Evolutionary conservation across 345 rosid species (phyloP), one percentile per base, ranked within the genome.

Genomic region (Salix viminalis): DNA sequence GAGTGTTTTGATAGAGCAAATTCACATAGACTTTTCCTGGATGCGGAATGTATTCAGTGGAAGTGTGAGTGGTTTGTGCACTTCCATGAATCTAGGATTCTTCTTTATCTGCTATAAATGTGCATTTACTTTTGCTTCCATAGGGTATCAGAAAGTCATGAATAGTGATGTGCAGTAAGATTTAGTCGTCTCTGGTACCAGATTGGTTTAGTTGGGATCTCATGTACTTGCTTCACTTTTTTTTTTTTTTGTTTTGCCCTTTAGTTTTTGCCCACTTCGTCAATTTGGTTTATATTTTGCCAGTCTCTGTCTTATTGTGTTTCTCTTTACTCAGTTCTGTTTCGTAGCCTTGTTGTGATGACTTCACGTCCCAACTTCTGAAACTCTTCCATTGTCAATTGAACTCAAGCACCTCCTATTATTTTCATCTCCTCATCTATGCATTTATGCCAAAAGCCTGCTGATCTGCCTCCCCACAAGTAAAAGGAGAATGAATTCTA

Each of bases 401-500:
- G 44, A 36, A 37, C 19, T 58, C 11, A 32, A 56, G 60, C 67
- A 30, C 23, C 44, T 73, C 68, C 12, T 30, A 18, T 61, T 34
- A 76, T 44, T 23, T 24, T 64, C 34, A 39, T 39, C 60, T 19
- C 44, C 18, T 12, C 28, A 26, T 36, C 16, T 54, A 26, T 74
- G 73, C 69, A 42, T 70, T 48, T 80, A 52, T 69, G 70, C 80
- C 37, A 32, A 61, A 74, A 80, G 77, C 75, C 76, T 37, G 28
- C 68, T 74, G 71, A 86, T 75, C 74, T 83, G 65, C 26, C 65
- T 70, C 67, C 23, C 82, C 72, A 24, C 41, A 65, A 87, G 84
- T 78, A 73, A 71, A 83, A 77, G 74, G 83, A 88, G 77, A 79
- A 93, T 96, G 99, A 88, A 92, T 86, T 86, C 96, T 68, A 65